Base-by-base conservation (phyloP, 495 filamentous ascomycete species). In the Penicillium nucicola region DNA sequence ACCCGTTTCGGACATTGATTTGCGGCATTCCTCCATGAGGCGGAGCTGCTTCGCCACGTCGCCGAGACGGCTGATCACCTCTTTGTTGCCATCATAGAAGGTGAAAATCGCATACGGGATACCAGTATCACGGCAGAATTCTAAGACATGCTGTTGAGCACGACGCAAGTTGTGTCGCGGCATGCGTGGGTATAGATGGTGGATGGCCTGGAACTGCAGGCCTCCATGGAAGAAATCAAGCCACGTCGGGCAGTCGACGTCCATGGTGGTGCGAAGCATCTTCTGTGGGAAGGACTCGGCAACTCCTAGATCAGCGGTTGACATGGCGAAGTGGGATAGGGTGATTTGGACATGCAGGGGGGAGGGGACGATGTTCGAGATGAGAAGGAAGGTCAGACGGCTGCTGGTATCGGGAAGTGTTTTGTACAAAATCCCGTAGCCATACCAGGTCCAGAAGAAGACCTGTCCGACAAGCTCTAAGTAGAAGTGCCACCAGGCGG, bases 241-340 rank as follows among this genome's bases (percentile, higher is more conserved):
- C 93, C 93, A 98, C 23, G 83, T 74, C 1, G 93, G 89, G 64
- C 93, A 98, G 64, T 96, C 92, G 14, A 98, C 87, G 52, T 98
- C 93, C 93, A 97, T 97, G 7, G 93, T 97, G 10, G 93, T 98
- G 48, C 93, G 81, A 42, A 98, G 78, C 93, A 97, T 97, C 68
- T 87, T 90, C 72, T 98, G 93, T 2, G 93, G 85, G 66, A 97
- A 98, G 12, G 87, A 92, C 70, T 98, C 93, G 47, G 84, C 74
- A 3, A 85, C 77, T 1, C 93, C 93, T 20, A 96, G 74, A 58
- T 97, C 93, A 7, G 90, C 82, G 1, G 93, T 97, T 55, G 85
- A 90, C 93, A 97, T 98, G 49, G 91, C 89, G 66, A 96, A 98
- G 70, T 98, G 93, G 9, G 87, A 92, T 22, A 97, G 84, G 8